Evolutionary conservation across 441 rosid species (phyloP), one percentile per base, ranked within the genome.

Genomic region (Pelargonium cotyledonis): DNA sequence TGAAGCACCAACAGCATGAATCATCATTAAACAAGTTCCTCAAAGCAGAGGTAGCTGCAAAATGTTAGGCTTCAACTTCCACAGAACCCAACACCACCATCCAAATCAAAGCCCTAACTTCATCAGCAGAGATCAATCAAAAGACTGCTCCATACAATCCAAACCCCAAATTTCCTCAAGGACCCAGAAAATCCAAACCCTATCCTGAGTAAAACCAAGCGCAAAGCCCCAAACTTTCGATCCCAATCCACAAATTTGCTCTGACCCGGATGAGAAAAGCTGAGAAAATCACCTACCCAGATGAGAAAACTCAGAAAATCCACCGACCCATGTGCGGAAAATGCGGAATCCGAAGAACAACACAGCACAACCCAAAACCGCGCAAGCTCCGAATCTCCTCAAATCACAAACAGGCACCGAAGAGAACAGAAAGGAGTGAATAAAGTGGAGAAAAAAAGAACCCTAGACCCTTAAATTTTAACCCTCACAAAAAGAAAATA

Each of bases 401-500:
- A 58, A 58, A 58, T 21, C 62, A 55, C 62, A 55, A 55, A 18
- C 57, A 49, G 14, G 4, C 57, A 49, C 15, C 57, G 57, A 49
- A 12, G 2, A 49, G 57, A 49, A 46, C 5, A 14, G 57, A 55
- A 57, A 57, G 3, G 8, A 23, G 35, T 60, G 63, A 60, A 21
- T 58, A 58, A 58, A 58, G 63, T 58, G 10, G 2, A 58, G 63
- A 10, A 2, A 58, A 58, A 29, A 58, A 4, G 7, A 58, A 58
- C 63, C 63, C 63, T 58, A 60, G 26, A 55, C 23, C 62, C 62
- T 55, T 55, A 16, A 18, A 60, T 57, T 57, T 57, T 57, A 53
- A 49, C 55, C 55, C 55, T 14, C n/a, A 49, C 1, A 49, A 49
- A 49, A 57, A 29, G 23, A 60, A 60, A 60, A 19, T 19, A 19